phyloP scores from a whole-genome alignment of 129 eudicot species.

The Ambrosia trifida region DNA sequence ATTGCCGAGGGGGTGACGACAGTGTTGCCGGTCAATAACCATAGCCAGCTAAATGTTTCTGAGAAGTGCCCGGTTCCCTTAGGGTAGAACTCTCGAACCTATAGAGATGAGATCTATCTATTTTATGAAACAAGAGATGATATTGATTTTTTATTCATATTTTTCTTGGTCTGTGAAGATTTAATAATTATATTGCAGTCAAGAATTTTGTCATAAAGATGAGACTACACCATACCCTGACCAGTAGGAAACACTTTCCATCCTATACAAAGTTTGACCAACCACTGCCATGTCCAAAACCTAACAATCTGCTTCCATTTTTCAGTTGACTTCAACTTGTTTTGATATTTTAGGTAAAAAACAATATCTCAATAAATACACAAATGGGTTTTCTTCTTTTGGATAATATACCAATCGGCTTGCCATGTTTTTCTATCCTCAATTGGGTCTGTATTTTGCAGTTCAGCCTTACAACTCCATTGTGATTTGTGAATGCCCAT shows the following conservation, averaged over 20 bases:
- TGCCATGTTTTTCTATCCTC: neutral
- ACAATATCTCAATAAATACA: neutral
- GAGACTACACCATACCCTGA: neutral
- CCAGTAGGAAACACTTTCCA: neutral
- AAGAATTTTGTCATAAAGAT: neutral
- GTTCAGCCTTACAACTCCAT: too few species aligned
- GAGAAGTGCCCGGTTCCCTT: too few species aligned
- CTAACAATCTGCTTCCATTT: slow-evolving; percentile 1
- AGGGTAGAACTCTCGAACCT: too few species aligned
- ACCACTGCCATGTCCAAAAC: slow-evolving; percentile 10
- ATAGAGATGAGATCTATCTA: too few species aligned
- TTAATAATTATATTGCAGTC: neutral
- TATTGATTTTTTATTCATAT: too few species aligned
- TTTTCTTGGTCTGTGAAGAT: neutral
- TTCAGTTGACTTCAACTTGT: slow-evolving; percentile 1
- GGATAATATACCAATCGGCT: slow-evolving; percentile 2
- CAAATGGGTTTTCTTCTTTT: neutral
- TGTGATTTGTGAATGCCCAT: too few species aligned
- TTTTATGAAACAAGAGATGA: too few species aligned
- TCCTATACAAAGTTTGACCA: neutral
- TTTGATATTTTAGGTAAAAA: slow-evolving; percentile 1
- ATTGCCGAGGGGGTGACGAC: too few species aligned
- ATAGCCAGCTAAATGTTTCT: too few species aligned
- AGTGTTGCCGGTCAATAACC: too few species aligned
- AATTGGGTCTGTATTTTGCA: neutral